Evolutionary conservation across 805 yeast species (phyloP).

Genomic region (Starmerella kuoi): DNA sequence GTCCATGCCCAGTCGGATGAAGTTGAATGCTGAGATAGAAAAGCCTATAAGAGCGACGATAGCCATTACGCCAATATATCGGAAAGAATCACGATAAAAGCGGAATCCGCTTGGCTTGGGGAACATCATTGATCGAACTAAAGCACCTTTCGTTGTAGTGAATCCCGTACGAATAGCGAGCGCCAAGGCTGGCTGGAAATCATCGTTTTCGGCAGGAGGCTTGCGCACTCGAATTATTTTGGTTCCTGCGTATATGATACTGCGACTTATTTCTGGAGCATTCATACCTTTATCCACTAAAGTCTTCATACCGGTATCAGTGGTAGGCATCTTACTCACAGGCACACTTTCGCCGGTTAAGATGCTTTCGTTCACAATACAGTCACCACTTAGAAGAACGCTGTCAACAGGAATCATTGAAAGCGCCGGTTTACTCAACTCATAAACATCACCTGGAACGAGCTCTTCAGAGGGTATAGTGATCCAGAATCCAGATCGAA

Average conservation of each 20-base stretch:
- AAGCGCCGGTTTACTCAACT: constrained; percentile 75
- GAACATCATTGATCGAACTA: constrained; percentile 88
- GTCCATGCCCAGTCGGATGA: constrained; percentile 62
- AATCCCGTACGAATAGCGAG: constrained; percentile 84
- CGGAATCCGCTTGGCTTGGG: constrained; percentile 91
- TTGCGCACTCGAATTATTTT: constrained; percentile 72
- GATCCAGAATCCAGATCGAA: constrained; percentile 89
- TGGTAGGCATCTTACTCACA: constrained; percentile 66
- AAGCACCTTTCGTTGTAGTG: constrained; percentile 87
- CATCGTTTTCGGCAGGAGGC: constrained; percentile 39
- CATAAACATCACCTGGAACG: constrained; percentile 94
- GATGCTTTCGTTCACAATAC: constrained; percentile 96
- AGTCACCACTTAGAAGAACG: constrained; percentile 74
- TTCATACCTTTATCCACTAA: constrained; percentile 38
- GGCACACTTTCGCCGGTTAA: constrained; percentile 98
- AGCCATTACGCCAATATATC: constrained; percentile 91
- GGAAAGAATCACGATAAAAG: constrained; percentile 87
- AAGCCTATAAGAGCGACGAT: constrained; percentile 76
- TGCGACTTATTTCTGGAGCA: constrained; percentile 11
- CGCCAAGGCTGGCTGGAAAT: constrained; percentile 65
- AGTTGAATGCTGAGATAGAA: constrained; percentile 67
- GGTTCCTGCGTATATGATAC: constrained; percentile 74
- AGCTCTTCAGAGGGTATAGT: constrained; percentile 61
- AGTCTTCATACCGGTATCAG: constrained; percentile 42
- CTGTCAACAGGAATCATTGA: constrained; percentile 78